Conservation (phyloP, 768 basidiomycete genomes). For the Pleurotus eryngii region DNA sequence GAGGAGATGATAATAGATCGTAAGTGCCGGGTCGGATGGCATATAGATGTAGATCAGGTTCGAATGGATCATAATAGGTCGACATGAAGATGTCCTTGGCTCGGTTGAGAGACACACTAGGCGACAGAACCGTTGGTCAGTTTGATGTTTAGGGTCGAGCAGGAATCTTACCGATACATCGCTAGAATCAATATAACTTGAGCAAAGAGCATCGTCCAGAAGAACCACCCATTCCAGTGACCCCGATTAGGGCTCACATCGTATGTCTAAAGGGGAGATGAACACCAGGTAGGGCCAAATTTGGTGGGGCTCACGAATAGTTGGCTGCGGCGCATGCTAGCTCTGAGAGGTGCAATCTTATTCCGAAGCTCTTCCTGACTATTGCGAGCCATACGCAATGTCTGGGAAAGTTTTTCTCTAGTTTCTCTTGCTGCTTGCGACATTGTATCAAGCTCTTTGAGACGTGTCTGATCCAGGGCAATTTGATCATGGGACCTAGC, state of each 20-base stretch:
- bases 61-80: constrained; percentile 76
- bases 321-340: constrained; percentile 31
- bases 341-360: constrained; percentile 30
- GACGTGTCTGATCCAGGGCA: constrained; percentile 38
- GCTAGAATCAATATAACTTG: constrained; percentile 45
- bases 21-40: constrained; percentile 39
- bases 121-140: constrained; percentile 8
- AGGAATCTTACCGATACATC: constrained; percentile 54
- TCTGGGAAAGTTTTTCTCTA: constrained; percentile 39
- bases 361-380: constrained; percentile 31
- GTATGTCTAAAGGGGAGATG: constrained; percentile 10
- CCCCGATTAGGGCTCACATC: constrained; percentile 1
- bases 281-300: not conserved
- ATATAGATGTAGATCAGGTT: constrained; percentile 65
- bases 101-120: constrained; percentile 42
- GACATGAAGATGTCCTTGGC: constrained; percentile 63
- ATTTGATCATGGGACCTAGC: constrained; percentile 35
- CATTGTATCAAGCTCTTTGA: constrained; percentile 48
- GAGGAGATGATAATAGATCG: constrained; percentile 29
- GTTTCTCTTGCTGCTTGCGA: constrained; percentile 51
- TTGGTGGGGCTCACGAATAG: constrained; percentile 31
- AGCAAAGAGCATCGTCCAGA: constrained; percentile 30
- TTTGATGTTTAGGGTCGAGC: not conserved
- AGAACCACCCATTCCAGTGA: constrained; percentile 26
- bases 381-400: constrained; percentile 36